phyloP scores from a whole-genome alignment of 495 filamentous ascomycete species.

The Friedmanniomyces simplex region DNA sequence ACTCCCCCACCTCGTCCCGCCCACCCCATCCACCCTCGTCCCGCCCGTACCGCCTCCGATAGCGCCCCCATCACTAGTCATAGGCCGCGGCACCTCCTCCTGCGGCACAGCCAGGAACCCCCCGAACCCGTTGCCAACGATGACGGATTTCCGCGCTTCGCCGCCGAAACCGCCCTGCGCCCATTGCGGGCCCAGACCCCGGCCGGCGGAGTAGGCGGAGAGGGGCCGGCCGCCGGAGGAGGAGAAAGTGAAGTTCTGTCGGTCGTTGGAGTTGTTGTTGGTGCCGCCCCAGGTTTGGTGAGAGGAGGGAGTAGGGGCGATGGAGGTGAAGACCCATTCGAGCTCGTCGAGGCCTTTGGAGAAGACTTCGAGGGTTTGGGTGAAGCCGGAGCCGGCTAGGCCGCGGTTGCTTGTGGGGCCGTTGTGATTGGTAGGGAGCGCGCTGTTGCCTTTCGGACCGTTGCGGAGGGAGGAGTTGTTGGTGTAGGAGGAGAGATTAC shows the following conservation, averaged over 20 bases:
- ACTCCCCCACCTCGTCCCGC: slow-evolving; percentile 17
- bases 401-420: slow-evolving; percentile 15
- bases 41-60: slow-evolving; percentile 1
- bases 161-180: slow-evolving; percentile 35
- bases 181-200: slow-evolving; percentile 46
- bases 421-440: too few species aligned
- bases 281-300: background rate
- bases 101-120: slow-evolving; percentile 72
- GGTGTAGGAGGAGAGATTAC: slow-evolving; percentile 11
- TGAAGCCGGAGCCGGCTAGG: slow-evolving; percentile 36
- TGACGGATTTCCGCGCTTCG: slow-evolving; percentile 47
- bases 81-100: slow-evolving; percentile 34
- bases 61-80: slow-evolving; percentile 15
- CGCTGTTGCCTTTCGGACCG: slow-evolving; percentile 24
- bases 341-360: slow-evolving; percentile 76
- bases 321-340: slow-evolving; percentile 70
- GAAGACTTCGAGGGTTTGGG: slow-evolving; percentile 65
- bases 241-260: slow-evolving; percentile 27
- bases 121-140: slow-evolving; percentile 70
- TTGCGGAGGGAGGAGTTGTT: background rate
- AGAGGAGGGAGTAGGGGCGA: slow-evolving; percentile 36
- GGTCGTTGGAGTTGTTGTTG: slow-evolving; percentile 24
- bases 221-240: slow-evolving; percentile 42
- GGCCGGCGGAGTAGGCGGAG: slow-evolving; percentile 42
- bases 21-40: slow-evolving; percentile 4